Conservation (phyloP, 1,139 yeast species). For the Sugiyamaella japonica region DNA sequence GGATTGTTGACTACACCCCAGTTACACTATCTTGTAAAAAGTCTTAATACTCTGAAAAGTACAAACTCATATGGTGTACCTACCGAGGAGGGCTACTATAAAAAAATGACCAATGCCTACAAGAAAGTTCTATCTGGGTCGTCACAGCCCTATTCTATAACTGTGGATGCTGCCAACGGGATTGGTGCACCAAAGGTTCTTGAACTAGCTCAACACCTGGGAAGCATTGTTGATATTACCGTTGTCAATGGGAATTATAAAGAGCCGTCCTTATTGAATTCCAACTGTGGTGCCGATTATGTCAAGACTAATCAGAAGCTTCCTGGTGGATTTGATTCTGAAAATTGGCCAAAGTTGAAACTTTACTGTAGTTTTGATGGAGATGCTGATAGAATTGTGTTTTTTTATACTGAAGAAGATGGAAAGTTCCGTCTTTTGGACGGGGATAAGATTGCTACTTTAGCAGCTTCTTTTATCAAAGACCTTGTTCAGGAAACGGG, state of each 20-base stretch:
- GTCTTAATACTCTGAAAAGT: constrained; percentile 55
- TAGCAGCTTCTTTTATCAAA: constrained; percentile 70
- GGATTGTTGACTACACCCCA: constrained; percentile 91
- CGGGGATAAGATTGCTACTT: constrained; percentile 91
- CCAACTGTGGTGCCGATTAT: constrained; percentile 90
- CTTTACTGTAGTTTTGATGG: constrained; percentile 91
- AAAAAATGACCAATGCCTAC: constrained; percentile 56
- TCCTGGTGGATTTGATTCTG: constrained; percentile 60
- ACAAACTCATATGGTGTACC: constrained; percentile 58
- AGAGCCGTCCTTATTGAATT: constrained; percentile 63
- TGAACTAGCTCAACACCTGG: constrained; percentile 47
- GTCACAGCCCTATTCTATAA: constrained; percentile 44
- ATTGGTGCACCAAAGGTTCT: constrained; percentile 82
- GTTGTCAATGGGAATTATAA: constrained; percentile 63
- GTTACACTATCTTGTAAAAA: constrained; percentile 81
- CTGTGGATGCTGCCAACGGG: constrained; percentile 91
- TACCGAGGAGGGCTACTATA: constrained; percentile 68
- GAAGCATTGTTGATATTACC: constrained; percentile 43
- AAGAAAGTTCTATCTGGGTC: constrained; percentile 42
- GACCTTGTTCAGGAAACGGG: constrained; percentile 48
- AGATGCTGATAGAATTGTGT: constrained; percentile 93
- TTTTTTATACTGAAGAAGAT: constrained; percentile 60
- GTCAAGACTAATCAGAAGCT: constrained; percentile 85
- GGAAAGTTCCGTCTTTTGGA: constrained; percentile 69
- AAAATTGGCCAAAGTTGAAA: constrained; percentile 33